Evolutionary conservation across 1,139 yeast species (phyloP).

Genomic region (Debaryomyces robertsiae): DNA sequence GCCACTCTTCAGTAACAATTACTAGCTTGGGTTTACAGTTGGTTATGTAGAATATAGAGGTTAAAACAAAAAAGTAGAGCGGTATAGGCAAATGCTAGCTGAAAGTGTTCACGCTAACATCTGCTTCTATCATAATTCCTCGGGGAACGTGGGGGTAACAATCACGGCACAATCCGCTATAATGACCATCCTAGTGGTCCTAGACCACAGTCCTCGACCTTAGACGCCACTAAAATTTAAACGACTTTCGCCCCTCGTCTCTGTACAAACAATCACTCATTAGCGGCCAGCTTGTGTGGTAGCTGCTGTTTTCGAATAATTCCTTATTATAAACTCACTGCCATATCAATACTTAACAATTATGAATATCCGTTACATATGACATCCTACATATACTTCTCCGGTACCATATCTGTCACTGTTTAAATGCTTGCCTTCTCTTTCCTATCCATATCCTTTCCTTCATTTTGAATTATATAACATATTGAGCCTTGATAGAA

Average conservation of each 20-base stretch:
- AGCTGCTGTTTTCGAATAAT: background rate
- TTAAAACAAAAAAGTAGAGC: conserved; percentile 1
- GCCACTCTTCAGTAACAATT: conserved; percentile 1
- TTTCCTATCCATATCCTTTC: no score
- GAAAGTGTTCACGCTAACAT: background rate
- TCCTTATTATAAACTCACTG: no score
- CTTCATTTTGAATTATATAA: no score
- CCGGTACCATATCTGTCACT: background rate
- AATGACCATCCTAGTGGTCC: no score
- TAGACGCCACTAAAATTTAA: conserved; percentile 5
- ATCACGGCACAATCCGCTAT: no score
- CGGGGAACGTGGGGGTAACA: background rate
- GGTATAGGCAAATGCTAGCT: conserved; percentile 5
- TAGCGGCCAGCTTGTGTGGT: background rate
- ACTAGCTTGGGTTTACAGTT: conserved; percentile 9
- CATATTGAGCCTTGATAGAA: no score
- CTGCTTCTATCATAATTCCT: background rate
- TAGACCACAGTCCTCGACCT: background rate
- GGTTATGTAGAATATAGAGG: conserved; percentile 5
- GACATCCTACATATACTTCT: conserved; percentile 6
- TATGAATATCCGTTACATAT: conserved; percentile 4
- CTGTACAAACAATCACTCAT: background rate
- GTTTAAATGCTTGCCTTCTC: no score
- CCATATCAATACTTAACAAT: background rate
- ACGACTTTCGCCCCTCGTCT: conserved; percentile 2